Conservation (phyloP, 805 yeast species). For the Danielia oregonensis region DNA sequence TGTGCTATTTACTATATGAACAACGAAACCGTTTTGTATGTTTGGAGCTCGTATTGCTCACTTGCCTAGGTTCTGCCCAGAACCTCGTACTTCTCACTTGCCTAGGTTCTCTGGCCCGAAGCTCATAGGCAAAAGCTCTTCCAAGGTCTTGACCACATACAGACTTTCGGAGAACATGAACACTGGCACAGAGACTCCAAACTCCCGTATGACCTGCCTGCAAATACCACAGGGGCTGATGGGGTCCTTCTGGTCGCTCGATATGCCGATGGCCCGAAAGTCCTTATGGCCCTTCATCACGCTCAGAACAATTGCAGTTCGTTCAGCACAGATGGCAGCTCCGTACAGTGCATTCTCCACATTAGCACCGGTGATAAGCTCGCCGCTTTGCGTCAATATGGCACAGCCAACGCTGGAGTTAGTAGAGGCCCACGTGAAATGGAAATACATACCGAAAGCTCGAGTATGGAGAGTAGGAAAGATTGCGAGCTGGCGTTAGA, state of each 20-base stretch:
- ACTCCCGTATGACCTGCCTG: slow-evolving; percentile 85
- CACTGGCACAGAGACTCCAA: slow-evolving; percentile 55
- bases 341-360: slow-evolving; percentile 93
- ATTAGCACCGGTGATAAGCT: slow-evolving; percentile 69
- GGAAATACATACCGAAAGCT: slow-evolving; percentile 47
- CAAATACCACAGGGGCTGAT: slow-evolving; percentile 94
- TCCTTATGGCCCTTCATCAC: slow-evolving; percentile 36
- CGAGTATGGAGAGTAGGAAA: slow-evolving; percentile 69
- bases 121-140: slow-evolving; percentile 72
- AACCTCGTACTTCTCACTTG: no score
- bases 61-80: no score
- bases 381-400: slow-evolving; percentile 49
- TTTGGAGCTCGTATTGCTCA: no score
- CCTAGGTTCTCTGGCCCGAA: slow-evolving; percentile 86
- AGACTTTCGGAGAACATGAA: slow-evolving; percentile 59
- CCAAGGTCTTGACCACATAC: slow-evolving; percentile 44
- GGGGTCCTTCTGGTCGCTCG: slow-evolving; percentile 54
- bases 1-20: no score
- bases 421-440: slow-evolving; percentile 4
- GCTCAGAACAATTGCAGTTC: slow-evolving; percentile 30
- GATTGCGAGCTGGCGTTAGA: slow-evolving; percentile 39
- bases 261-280: slow-evolving; percentile 62
- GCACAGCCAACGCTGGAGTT: slow-evolving; percentile 73
- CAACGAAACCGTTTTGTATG: no score
- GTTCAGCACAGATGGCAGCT: slow-evolving; percentile 40